These are phyloP conservation scores for Stylonectria norvegica DNA, from an alignment of 2,329 filamentous ascomycete genomes.

Conservation along the genomic window DNA sequence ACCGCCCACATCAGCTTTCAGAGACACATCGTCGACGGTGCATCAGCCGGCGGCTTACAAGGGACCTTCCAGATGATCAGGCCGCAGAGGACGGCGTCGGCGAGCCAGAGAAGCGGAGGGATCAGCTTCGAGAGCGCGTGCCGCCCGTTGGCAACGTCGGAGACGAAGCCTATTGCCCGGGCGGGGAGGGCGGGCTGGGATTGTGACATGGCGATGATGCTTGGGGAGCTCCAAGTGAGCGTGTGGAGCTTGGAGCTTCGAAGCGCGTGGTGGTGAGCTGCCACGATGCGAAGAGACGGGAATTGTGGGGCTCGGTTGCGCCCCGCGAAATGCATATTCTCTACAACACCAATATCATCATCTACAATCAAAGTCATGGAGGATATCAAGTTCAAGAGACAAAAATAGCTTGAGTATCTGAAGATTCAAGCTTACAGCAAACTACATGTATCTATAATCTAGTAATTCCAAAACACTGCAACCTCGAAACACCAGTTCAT, in stretches of 20 bases:
- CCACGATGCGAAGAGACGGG: no score
- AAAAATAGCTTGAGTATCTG: not conserved
- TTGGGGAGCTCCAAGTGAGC: conserved; percentile 6
- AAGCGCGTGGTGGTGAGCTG: not conserved
- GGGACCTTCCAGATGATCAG: conserved; percentile 77
- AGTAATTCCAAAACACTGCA: no score
- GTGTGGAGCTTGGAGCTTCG: conserved; percentile 16
- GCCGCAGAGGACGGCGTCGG: conserved; percentile 68
- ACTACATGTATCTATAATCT: no score
- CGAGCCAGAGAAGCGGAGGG: conserved; percentile 61
- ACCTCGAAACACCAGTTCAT: no score
- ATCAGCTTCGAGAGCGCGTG: conserved; percentile 49
- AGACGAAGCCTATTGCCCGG: conserved; percentile 30
- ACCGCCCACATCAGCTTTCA: conserved; percentile 9
- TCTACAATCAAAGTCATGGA: no score
- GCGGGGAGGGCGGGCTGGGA: conserved; percentile 21
- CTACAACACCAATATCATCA: no score
- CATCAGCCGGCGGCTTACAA: conserved; percentile 63
- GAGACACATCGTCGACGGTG: no score
- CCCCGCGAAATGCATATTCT: conserved; percentile 28
- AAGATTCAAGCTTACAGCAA: no score
- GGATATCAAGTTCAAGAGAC: no score
- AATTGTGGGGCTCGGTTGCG: conserved; percentile 13
- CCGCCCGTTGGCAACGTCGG: conserved; percentile 47
- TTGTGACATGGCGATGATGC: conserved; percentile 27